phyloP scores from a whole-genome alignment of 2,329 filamentous ascomycete genomes.

The Aureobasidium sp. region DNA sequence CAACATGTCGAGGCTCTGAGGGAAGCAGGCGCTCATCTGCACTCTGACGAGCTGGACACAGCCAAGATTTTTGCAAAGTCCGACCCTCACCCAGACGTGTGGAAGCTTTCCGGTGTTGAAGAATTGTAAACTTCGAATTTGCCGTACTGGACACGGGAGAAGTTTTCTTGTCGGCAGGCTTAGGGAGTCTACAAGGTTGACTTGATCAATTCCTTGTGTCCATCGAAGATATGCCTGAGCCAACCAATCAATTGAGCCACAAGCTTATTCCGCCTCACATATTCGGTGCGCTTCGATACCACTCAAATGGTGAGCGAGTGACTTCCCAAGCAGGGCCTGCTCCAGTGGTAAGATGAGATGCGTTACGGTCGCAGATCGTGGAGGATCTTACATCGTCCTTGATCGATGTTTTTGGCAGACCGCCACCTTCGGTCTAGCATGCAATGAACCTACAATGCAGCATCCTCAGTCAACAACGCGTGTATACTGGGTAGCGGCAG shows the following conservation, averaged over 20 bases:
- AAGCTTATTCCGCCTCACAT: neutral
- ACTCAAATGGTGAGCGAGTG: too few relatives aligned
- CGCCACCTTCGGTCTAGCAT: neutral
- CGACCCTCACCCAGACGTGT: slow-evolving; percentile 11
- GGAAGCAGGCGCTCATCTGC: slow-evolving; percentile 53
- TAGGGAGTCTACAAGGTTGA: neutral
- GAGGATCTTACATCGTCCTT: neutral
- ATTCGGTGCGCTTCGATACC: too few relatives aligned
- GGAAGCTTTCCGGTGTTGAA: slow-evolving; percentile 15
- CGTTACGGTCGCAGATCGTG: neutral
- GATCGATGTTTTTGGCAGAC: neutral
- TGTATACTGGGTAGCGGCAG: neutral
- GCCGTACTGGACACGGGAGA: neutral
- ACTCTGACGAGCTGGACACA: slow-evolving; percentile 49
- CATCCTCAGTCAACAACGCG: neutral
- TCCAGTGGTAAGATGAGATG: neutral
- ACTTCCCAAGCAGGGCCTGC: neutral
- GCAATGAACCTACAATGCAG: neutral
- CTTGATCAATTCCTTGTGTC: neutral
- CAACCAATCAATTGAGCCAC: neutral
- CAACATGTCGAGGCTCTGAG: slow-evolving; percentile 50
- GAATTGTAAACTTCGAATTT: neutral
- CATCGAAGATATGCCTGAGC: neutral
- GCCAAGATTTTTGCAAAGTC: slow-evolving; percentile 38
- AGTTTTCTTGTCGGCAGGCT: neutral